These are phyloP conservation scores for Rhodofomes roseus DNA, from an alignment of 1,284 basidiomycete genomes.

Conservation along the genomic window DNA sequence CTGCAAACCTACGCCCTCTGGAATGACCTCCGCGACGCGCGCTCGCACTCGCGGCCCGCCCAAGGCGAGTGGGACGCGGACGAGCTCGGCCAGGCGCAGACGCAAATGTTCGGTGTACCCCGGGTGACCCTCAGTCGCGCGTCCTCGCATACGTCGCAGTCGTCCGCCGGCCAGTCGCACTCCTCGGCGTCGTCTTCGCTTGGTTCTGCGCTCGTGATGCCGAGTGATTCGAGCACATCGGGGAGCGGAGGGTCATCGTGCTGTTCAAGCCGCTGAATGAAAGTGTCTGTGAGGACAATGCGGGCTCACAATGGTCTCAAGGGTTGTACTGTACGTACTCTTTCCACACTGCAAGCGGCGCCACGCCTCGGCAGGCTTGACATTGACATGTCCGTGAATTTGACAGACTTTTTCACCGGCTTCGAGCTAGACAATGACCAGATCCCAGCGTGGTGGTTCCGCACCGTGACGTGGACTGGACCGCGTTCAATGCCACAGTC, in stretches of 20 bases:
- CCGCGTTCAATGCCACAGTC: too few relatives aligned
- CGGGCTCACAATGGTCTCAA: too few relatives aligned
- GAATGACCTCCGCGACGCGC: slow-evolving; percentile 12
- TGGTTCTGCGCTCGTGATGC: neutral
- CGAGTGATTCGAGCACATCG: neutral
- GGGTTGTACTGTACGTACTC: too few relatives aligned
- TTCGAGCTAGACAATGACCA: too few relatives aligned
- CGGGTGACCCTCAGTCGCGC: slow-evolving; percentile 16
- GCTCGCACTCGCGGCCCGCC: slow-evolving; percentile 3
- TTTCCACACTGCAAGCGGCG: too few relatives aligned
- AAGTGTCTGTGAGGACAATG: too few relatives aligned
- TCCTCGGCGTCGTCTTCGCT: neutral
- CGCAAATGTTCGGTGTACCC: slow-evolving; percentile 9
- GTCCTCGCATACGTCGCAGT: slow-evolving; percentile 18
- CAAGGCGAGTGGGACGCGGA: slow-evolving; percentile 22
- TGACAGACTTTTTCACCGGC: too few relatives aligned
- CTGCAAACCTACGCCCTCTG: slow-evolving; percentile 21
- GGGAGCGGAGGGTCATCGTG: neutral
- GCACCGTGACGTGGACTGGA: too few relatives aligned
- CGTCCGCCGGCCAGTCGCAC: slow-evolving; percentile 8
- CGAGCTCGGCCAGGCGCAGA: neutral
- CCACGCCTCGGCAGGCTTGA: too few relatives aligned
- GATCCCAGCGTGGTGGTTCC: too few relatives aligned
- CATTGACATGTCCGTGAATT: too few relatives aligned
- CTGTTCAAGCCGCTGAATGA: neutral